Conservation (phyloP, 306 rosid species). For the Prunus armeniaca region DNA sequence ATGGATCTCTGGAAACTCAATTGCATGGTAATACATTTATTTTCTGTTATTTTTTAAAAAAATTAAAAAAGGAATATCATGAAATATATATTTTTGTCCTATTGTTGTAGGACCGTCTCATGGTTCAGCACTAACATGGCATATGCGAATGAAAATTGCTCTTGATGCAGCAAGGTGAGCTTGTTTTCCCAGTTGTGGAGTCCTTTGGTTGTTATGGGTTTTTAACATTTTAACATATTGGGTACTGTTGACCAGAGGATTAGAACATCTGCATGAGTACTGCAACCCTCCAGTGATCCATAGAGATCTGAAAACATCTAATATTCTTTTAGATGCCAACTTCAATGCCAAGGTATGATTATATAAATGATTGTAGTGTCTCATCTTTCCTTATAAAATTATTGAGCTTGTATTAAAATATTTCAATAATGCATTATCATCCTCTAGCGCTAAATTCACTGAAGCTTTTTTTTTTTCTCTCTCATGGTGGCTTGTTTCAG, state of each 20-base stretch:
- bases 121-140: constrained; percentile 85
- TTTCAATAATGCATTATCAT: constrained; percentile 14
- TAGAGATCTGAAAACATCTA: constrained; percentile 94
- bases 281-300: constrained; percentile 83
- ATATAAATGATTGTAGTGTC: constrained; percentile 7
- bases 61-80: not conserved
- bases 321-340: constrained; percentile 86
- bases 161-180: constrained; percentile 84
- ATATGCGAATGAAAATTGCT: constrained; percentile 92
- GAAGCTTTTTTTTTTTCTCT: constrained; percentile 10
- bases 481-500: constrained; percentile 53
- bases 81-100: not conserved
- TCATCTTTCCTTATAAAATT: constrained; percentile 3
- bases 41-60: not conserved
- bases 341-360: constrained; percentile 85
- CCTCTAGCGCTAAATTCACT: constrained; percentile 21
- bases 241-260: constrained; percentile 62
- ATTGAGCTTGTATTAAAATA: not conserved
- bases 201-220: constrained; percentile 1
- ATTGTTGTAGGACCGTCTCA: constrained; percentile 62
- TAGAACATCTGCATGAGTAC: constrained; percentile 87
- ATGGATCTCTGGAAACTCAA: constrained; percentile 81
- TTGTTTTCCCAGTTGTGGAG: constrained; percentile 3
- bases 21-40: constrained; percentile 66
- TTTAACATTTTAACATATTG: constrained; percentile 25